Percentiles rank a stretch among this genome's conserved stretches.
These are phyloP conservation scores for Colletotrichum gloeosporioides DNA, from an alignment of 2,329 filamentous ascomycete genomes.

Conservation along the genomic window DNA sequence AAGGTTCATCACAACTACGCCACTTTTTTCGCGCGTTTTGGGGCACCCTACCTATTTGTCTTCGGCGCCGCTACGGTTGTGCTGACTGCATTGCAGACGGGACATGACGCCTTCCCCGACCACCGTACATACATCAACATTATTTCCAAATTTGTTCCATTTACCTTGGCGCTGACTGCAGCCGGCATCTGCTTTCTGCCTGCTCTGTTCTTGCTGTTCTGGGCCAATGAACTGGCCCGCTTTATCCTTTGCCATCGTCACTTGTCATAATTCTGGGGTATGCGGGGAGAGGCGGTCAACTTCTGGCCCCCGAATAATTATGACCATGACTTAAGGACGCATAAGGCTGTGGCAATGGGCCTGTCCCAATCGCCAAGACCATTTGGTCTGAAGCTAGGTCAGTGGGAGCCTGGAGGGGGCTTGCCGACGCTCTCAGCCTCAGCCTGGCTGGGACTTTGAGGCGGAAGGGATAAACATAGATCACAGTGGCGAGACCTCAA, in stretches of 20 bases:
- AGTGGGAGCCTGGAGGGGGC: too few species aligned
- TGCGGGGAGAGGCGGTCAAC: too few species aligned
- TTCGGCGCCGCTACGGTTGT: conserved; percentile 26
- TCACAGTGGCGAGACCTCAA: too few species aligned
- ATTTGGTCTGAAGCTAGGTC: too few species aligned
- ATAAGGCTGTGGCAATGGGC: too few species aligned
- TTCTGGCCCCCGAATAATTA: too few species aligned
- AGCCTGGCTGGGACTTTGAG: too few species aligned
- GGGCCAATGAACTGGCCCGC: background rate
- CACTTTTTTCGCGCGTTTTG: conserved; percentile 27
- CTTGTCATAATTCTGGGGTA: too few species aligned
- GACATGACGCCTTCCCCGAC: background rate
- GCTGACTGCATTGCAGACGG: conserved; percentile 19
- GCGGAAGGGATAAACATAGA: too few species aligned
- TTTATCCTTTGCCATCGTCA: background rate
- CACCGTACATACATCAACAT: background rate
- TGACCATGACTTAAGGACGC: too few species aligned
- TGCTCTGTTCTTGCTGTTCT: background rate
- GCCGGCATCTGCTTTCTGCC: background rate
- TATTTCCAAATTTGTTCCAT: background rate
- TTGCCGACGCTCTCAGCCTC: too few species aligned
- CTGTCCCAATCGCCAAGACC: too few species aligned
- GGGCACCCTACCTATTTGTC: conserved; percentile 27
- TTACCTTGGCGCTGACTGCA: background rate
- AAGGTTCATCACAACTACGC: conserved; percentile 27